Evolutionary conservation across 805 yeast species (phyloP), one percentile per base, ranked within the genome.

Genomic region (Kregervanrija pseudodelftensis): DNA sequence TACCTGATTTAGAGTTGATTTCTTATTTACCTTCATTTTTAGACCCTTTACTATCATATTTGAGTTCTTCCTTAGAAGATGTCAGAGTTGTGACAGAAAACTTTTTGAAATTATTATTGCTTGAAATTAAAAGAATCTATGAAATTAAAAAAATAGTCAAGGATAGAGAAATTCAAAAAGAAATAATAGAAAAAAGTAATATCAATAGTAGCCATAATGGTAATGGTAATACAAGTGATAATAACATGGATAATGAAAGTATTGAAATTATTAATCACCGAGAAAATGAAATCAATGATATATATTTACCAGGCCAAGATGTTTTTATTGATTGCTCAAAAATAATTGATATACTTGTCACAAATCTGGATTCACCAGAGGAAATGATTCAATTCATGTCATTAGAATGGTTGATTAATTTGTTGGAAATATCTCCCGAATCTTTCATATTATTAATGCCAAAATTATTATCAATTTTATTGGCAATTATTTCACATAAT

Each of bases 21-120:
- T 77, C 95, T 0, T 93, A 85, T 59, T 68, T 93, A 40, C 96
- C 99, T 1, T 85, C 90, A 34, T 88, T 93, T 59, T 69, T 93
- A 35, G 93, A 89, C 40, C 96, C 93, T 0, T 67, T 91, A 49
- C 69, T 91, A 39, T 74, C 81, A 14, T 91, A 87, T 55, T 68
- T 91, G 39, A 85, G 86, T 51, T 91, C 86, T 53, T 73, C 91
- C 2, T 88, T 88, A 49, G 79, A 82, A 43, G 98, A 91, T 61
- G 95, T 93, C 3, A 72, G 95, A 51, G 80, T 83, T 2, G 88
- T 87, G 36, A 89, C 98, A 0, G 86, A 83, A 47, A 80, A 83
- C 38, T 76, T 90, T 33, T 63, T 93, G 48, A 85, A 82, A 48
- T 73, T 78, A 3, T 76, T 93, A 47, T 67, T 93, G 31, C 84